These are phyloP conservation scores for Kuraishia floccosa DNA, from an alignment of 805 yeast species.

Conservation along the genomic window DNA sequence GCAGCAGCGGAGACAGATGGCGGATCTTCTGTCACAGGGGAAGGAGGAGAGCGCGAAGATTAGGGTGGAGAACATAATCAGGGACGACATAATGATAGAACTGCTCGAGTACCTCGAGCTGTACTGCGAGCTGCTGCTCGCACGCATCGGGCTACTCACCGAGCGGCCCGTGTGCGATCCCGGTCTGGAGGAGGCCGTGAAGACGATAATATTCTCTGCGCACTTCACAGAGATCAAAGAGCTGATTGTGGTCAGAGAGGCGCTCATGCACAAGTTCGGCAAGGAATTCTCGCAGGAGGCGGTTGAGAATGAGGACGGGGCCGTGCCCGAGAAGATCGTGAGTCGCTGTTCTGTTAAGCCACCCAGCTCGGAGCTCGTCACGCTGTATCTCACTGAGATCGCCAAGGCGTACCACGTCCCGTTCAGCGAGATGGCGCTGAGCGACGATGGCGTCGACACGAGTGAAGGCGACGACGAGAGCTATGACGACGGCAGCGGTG, in stretches of 20 bases:
- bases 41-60: slow-evolving; percentile 78
- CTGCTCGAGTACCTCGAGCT: slow-evolving; percentile 69
- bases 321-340: slow-evolving; percentile 59
- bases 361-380: slow-evolving; percentile 55
- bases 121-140: slow-evolving; percentile 71
- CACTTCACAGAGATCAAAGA: slow-evolving; percentile 73
- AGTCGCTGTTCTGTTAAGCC: slow-evolving; percentile 55
- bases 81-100: slow-evolving; percentile 75
- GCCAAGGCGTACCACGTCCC: slow-evolving; percentile 73
- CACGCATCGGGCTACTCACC: slow-evolving; percentile 55
- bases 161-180: slow-evolving; percentile 27
- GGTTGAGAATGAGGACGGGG: slow-evolving; percentile 32
- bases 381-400: slow-evolving; percentile 64
- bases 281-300: slow-evolving; percentile 51
- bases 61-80: slow-evolving; percentile 72
- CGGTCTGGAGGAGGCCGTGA: slow-evolving; percentile 67
- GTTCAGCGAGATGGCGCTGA: slow-evolving; percentile 30
- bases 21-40: slow-evolving; percentile 56
- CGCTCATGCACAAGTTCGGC: slow-evolving; percentile 54
- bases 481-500: slow-evolving; percentile 18
- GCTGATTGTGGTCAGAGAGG: slow-evolving; percentile 44
- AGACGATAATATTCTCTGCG: slow-evolving; percentile 56
- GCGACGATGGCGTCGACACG: slow-evolving; percentile 13
- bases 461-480: slow-evolving; percentile 15
- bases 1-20: slow-evolving; percentile 59